Percentiles rank a stretch among this genome's conserved stretches.
phyloP scores from a whole-genome alignment of 768 basidiomycete genomes.

The Naganishia onofrii region DNA sequence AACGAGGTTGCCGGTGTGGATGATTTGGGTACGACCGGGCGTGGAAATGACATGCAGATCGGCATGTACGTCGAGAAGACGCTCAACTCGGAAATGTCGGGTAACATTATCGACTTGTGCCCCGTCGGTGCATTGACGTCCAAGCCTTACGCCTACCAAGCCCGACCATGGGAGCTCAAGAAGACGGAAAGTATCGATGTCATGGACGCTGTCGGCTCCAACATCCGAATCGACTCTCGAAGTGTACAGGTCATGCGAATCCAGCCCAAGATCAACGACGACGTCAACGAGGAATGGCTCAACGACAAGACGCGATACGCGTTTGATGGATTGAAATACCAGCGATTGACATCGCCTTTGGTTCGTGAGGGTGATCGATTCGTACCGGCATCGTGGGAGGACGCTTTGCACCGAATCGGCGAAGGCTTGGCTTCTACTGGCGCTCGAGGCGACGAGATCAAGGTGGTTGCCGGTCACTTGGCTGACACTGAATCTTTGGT shows the following conservation, averaged over 20 bases:
- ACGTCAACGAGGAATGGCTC: conserved; percentile 99
- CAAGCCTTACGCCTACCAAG: conserved; percentile 97
- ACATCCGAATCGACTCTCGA: conserved; percentile 92
- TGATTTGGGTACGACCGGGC: conserved; percentile 92
- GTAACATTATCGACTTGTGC: conserved; percentile 94
- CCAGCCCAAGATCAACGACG: conserved; percentile 92
- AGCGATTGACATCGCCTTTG: conserved; percentile 87
- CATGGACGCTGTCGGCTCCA: conserved; percentile 89
- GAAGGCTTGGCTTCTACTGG: conserved; percentile 76
- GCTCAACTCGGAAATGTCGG: conserved; percentile 94
- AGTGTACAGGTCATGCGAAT: conserved; percentile 96
- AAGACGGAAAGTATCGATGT: conserved; percentile 96
- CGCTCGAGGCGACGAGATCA: conserved; percentile 86
- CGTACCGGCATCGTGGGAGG: conserved; percentile 84
- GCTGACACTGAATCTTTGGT: conserved; percentile 93
- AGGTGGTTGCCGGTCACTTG: conserved; percentile 85
- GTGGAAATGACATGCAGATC: conserved; percentile 97
- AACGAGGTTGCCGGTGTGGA: conserved; percentile 99
- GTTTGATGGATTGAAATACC: conserved; percentile 91
- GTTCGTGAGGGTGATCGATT: conserved; percentile 90
- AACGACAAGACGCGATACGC: conserved; percentile 98
- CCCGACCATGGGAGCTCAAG: conserved; percentile 97
- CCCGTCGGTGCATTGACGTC: conserved; percentile 97
- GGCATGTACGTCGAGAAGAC: conserved; percentile 97
- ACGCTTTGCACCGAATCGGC: conserved; percentile 72